A percentile compares a stretch with the other conserved stretches of the same genome.
These are phyloP conservation scores for Parastagonospora avenae DNA, from an alignment of 2,329 filamentous ascomycete species.

Conservation along the genomic window DNA sequence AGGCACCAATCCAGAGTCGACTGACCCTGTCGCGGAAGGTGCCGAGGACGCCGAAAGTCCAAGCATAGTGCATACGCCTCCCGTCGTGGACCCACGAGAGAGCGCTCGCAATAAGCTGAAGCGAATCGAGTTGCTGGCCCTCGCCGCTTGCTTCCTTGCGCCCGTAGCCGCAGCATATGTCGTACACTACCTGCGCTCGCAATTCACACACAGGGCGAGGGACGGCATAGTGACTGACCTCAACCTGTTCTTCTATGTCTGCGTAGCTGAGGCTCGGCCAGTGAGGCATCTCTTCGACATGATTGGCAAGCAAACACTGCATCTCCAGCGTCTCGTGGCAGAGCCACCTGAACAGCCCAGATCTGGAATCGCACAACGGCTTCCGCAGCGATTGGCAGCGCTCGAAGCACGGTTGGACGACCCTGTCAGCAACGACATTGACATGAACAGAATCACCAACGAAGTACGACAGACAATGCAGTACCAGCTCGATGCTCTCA, in stretches of 20 bases:
- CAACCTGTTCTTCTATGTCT: slow-evolving; percentile 87
- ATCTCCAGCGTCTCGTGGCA: slow-evolving; percentile 75
- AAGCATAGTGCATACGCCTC: slow-evolving; percentile 21
- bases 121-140: slow-evolving; percentile 73
- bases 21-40: slow-evolving; percentile 7
- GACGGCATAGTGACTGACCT: slow-evolving; percentile 90
- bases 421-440: slow-evolving; percentile 41
- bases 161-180: slow-evolving; percentile 82
- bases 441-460: slow-evolving; percentile 47
- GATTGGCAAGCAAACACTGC: slow-evolving; percentile 76
- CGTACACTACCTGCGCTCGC: slow-evolving; percentile 78
- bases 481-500: slow-evolving; percentile 84
- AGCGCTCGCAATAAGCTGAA: slow-evolving; percentile 68
- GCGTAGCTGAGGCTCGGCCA: slow-evolving; percentile 85
- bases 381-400: slow-evolving; percentile 70
- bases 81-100: not conserved
- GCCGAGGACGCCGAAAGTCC: slow-evolving; percentile 1
- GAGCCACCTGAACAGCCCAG: slow-evolving; percentile 22
- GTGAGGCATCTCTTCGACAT: slow-evolving; percentile 81
- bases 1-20: slow-evolving; percentile 11
- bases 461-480: slow-evolving; percentile 71
- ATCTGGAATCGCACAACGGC: slow-evolving; percentile 26
- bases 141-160: slow-evolving; percentile 78
- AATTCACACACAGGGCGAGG: slow-evolving; percentile 72
- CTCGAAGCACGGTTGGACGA: slow-evolving; percentile 66